Evolutionary conservation across 768 basidiomycete species (phyloP), one percentile per base, ranked within the genome.

Genomic region (Russula olivacea): DNA sequence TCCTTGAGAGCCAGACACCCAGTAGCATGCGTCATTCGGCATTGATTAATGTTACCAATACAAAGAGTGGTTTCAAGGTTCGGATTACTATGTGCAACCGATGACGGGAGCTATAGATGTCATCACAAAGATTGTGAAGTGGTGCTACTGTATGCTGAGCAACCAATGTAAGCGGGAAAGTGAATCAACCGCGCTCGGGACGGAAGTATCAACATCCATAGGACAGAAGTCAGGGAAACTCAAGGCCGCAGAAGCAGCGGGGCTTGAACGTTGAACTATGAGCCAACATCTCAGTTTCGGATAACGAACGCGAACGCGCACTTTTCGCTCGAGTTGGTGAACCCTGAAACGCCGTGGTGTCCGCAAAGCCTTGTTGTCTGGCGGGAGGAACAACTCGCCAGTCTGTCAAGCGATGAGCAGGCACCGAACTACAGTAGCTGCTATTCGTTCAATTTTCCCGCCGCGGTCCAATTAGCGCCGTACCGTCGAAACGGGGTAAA

Each of bases 391-490:
- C 47, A 63, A 63, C 45, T 48, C 28, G 43, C 52, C 62, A 2
- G 2, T 32, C 25, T 48, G 51, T 25, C 62, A 52, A 28, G 51
- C 30, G 17, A 17, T 47, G 15, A 25, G n/a, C n/a, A n/a, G n/a
- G n/a, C n/a, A n/a, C n/a, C n/a, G n/a, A n/a, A n/a, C n/a, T n/a
- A n/a, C n/a, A n/a, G n/a, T n/a, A n/a, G n/a, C n/a, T 45, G 47
- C n/a, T 38, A 15, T 9, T 32, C 38, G 2, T 47, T 21, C n/a
- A 54, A 21, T 2, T 1, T 36, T 15, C 51, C 43, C 10, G 57
- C 57, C 7, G 48, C 17, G 1, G 51, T 41, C 62, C 62, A 63
- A n/a, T n/a, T n/a, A n/a, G n/a, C n/a, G n/a, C n/a, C n/a, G n/a
- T n/a, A n/a, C n/a, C n/a, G n/a, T n/a, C n/a, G n/a, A n/a, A n/a